Conservation (phyloP, 2,329 filamentous ascomycete genomes). For the Arthrinium phaeospermum region DNA sequence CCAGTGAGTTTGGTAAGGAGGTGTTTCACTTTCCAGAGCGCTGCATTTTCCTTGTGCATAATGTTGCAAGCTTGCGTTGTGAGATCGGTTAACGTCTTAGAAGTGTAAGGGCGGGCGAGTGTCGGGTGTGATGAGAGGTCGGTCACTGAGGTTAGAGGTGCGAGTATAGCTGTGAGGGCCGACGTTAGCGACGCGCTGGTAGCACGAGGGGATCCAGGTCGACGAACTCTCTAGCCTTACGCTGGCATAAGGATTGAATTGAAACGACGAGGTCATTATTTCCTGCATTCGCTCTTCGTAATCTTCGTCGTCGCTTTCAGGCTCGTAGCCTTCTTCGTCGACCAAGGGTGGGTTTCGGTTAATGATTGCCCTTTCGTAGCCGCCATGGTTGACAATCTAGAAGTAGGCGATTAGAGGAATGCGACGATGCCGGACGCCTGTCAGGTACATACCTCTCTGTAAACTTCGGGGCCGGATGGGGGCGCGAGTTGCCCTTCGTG, state of each 20-base stretch:
- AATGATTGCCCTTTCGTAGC: constrained; percentile 75
- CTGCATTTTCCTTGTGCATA: constrained; percentile 75
- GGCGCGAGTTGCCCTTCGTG: constrained; percentile 73
- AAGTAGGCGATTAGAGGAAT: constrained; percentile 12
- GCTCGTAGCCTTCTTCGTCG: constrained; percentile 79
- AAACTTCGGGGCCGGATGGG: constrained; percentile 68
- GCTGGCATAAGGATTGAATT: constrained; percentile 76
- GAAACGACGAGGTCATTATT: constrained; percentile 66
- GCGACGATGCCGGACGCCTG: constrained; percentile 20
- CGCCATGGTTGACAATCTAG: constrained; percentile 75
- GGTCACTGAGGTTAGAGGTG: constrained; percentile 75
- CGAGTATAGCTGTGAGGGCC: constrained; percentile 67
- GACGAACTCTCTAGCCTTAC: constrained; percentile 72
- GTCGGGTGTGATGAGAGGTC: constrained; percentile 78
- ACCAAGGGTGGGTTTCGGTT: constrained; percentile 74
- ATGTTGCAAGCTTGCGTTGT: constrained; percentile 71
- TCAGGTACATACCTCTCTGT: constrained; percentile 66
- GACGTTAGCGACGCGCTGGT: constrained; percentile 33
- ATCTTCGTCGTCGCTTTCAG: constrained; percentile 76
- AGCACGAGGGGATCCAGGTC: background rate
- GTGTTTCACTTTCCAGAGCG: constrained; percentile 76
- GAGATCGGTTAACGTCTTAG: constrained; percentile 74
- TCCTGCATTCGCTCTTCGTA: constrained; percentile 68
- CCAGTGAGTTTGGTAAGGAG: constrained; percentile 76
- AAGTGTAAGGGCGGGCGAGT: constrained; percentile 75